These are phyloP conservation scores for Penicillium olsonii DNA, from an alignment of 2,329 filamentous ascomycete species.

Conservation along the genomic window DNA sequence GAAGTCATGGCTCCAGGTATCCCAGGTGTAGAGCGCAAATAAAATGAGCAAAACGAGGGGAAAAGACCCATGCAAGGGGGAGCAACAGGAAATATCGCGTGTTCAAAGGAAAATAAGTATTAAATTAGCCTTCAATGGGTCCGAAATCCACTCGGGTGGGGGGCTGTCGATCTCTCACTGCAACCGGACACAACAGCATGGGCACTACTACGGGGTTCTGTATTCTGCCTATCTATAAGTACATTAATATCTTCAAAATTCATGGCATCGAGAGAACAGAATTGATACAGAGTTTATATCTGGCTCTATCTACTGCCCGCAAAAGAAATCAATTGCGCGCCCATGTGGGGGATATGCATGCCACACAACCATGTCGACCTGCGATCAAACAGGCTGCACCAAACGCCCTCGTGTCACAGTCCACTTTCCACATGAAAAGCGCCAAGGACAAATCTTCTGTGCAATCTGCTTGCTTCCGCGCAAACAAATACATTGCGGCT, in stretches of 20 bases:
- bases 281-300: background rate
- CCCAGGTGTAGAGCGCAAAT: too few relatives aligned
- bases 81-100: background rate
- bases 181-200: background rate
- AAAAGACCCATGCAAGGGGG: background rate
- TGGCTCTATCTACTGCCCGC: background rate
- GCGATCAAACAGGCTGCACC: background rate
- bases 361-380: background rate
- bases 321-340: background rate
- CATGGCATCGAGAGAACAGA: background rate
- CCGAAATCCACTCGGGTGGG: background rate
- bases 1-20: too few relatives aligned
- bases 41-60: background rate
- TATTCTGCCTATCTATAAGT: background rate
- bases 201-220: background rate
- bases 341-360: conserved; percentile 3
- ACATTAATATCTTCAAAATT: background rate
- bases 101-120: background rate
- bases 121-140: too few relatives aligned
- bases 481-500: background rate
- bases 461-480: too few relatives aligned
- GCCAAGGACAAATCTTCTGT: too few relatives aligned
- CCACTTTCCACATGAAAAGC: background rate
- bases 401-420: too few relatives aligned
- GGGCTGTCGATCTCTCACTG: background rate